Evolutionary conservation across 495 filamentous ascomycete species (phyloP).

Genomic region (Xylaria castorea): DNA sequence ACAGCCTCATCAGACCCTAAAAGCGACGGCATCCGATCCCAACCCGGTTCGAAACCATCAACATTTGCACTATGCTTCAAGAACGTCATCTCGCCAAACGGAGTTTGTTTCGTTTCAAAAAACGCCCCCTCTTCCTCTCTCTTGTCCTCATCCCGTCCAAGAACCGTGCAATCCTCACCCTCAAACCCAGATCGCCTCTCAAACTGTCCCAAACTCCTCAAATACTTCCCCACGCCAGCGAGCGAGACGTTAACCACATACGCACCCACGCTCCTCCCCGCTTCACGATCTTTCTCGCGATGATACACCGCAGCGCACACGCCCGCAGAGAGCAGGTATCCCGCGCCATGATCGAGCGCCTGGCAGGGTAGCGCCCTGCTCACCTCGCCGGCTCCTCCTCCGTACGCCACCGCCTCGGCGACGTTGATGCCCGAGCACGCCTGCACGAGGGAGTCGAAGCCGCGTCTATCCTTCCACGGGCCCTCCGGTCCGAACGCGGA

Average conservation of each 20-base stretch:
- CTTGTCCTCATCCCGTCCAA: slow-evolving; percentile 44
- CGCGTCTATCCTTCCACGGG: slow-evolving; percentile 31
- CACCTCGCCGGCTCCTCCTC: slow-evolving; percentile 62
- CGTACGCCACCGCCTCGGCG: slow-evolving; percentile 54
- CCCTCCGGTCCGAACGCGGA: slow-evolving; percentile 57
- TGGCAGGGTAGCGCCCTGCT: slow-evolving; percentile 54
- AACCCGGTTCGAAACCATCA: slow-evolving; percentile 43
- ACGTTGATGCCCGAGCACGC: slow-evolving; percentile 59
- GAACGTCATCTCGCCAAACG: slow-evolving; percentile 43
- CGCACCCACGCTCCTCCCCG: slow-evolving; percentile 46
- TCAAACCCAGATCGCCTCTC: slow-evolving; percentile 48
- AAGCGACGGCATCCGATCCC: slow-evolving; percentile 42
- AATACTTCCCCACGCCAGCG: slow-evolving; percentile 62
- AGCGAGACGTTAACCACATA: slow-evolving; percentile 60
- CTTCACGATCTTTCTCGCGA: slow-evolving; percentile 43
- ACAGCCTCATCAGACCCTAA: slow-evolving; percentile 45
- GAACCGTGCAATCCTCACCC: slow-evolving; percentile 13
- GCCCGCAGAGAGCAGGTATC: slow-evolving; percentile 63
- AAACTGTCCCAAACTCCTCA: slow-evolving; percentile 62
- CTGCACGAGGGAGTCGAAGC: slow-evolving; percentile 59
- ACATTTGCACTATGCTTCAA: slow-evolving; percentile 44
- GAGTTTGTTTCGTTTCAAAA: slow-evolving; percentile 39
- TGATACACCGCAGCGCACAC: slow-evolving; percentile 59
- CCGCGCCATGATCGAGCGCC: slow-evolving; percentile 37
- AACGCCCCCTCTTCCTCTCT: slow-evolving; percentile 33